These are phyloP conservation scores for Euptelea pleiosperma DNA, from an alignment of 164 flowering plant genomes.

Conservation along the genomic window DNA sequence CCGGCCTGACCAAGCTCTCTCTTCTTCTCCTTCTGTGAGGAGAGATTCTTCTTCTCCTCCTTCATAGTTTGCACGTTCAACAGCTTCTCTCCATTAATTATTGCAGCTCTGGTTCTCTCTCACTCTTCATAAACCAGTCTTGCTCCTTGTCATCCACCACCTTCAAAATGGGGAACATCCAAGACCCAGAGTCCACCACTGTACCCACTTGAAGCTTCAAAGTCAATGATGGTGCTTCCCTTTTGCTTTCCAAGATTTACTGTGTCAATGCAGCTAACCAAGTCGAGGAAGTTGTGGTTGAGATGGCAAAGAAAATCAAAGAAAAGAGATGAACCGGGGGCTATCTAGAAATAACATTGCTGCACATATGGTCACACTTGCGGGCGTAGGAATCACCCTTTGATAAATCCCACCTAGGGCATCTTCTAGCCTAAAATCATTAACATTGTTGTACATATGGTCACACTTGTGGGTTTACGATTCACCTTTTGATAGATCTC, in stretches of 20 bases:
- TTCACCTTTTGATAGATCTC: too few relatives aligned
- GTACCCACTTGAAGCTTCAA: conserved; percentile 76
- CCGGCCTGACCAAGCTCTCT: conserved; percentile 91
- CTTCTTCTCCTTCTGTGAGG: conserved; percentile 84
- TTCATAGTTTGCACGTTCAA: conserved; percentile 37
- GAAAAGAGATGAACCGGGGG: too few relatives aligned
- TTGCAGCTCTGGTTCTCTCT: conserved; percentile 54
- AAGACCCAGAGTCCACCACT: conserved; percentile 76
- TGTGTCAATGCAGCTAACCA: conserved; percentile 16
- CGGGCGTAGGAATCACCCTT: too few relatives aligned
- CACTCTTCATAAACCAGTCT: conserved; percentile 70
- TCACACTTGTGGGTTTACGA: too few relatives aligned
- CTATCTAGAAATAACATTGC: too few relatives aligned
- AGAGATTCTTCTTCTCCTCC: conserved; percentile 54
- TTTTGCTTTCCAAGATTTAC: conserved; percentile 47
- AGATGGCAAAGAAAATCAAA: background rate
- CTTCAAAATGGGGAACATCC: conserved; percentile 62
- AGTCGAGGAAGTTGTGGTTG: background rate
- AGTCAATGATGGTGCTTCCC: conserved; percentile 43
- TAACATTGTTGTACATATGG: conserved; percentile 75
- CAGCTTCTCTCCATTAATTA: conserved; percentile 54
- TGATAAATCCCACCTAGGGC: too few relatives aligned
- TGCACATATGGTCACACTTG: conserved; percentile 51
- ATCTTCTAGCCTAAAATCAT: conserved; percentile 51
- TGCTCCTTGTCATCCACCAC: conserved; percentile 38